Base-by-base conservation (phyloP, 2,329 filamentous ascomycete genomes). In the Madurella mycetomatis region DNA sequence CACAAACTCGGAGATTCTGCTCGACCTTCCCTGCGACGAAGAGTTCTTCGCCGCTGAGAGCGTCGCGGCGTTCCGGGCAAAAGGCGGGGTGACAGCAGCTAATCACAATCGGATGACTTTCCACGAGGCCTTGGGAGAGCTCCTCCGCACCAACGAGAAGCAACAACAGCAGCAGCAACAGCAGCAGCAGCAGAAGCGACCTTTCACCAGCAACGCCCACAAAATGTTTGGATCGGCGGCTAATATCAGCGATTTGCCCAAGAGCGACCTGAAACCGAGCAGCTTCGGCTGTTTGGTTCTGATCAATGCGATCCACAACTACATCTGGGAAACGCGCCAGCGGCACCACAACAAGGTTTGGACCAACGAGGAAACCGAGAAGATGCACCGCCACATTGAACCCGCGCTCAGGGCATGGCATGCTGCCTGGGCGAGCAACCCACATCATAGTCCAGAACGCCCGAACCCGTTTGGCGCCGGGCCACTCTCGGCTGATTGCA, bases 241-340 rank as follows among this genome's bases (percentile, higher is more conserved):
- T 31, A 70, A 74, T 34, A 56, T 73, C 9, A 73, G 76, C 42
- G 80, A 85, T 9, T 65, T 79, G 1, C 72, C 80, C 1, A 76
- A 80, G 60, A 84, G 77, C 50, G 84, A 90, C 34, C 76, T 94
- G 46, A 84, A 82, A 61, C 90, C 91, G 0, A 96, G 92, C 72
- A 92, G 91, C 0, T 95, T 96, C 68, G 94, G 92, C 9, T 96
- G 91, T 67, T 77, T 96, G 31, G 81, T 96, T 5, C 74, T 99
- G 59, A 96, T 97, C 68, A 92, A 96, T 67, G 92, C 94, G 3
- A 77, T 97, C 19, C 94, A 97, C 73, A 96, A 96, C 64, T 96
- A 96, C 70, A 96, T 97, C 43, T 97, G 94, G 94, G 92, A 97
- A 72, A 96, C 92, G 0, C 82, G 92, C 19, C 92, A 96, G 70